Evolutionary conservation across 306 rosid species (phyloP), one percentile per base, ranked within the genome.

Genomic region (Vigna unguiculata): DNA sequence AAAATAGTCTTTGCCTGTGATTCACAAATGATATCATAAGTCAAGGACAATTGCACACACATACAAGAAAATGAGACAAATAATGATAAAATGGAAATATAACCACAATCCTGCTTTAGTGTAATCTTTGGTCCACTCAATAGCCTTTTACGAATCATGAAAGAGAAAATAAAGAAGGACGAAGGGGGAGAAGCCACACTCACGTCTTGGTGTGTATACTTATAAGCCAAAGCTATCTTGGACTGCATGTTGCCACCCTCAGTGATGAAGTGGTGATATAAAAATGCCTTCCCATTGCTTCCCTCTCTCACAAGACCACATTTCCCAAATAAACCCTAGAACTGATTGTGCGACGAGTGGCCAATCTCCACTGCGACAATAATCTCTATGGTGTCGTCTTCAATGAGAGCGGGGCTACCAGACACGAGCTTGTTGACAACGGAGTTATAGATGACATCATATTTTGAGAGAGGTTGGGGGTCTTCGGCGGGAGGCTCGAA

Each of bases 151-250:
- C 2, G 0, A 28, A 28, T 21, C 2, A 57, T 16, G 22, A 54
- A 54, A 4, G 32, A 9, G 40, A 1, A 34, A 34, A 34, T 4
- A 34, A n/a, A n/a, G n/a, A 34, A 36, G 40, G 3, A 11, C 1
- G n/a, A 49, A n/a, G 17, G 1, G 6, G 4, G 17, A 3, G 19
- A 57, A 61, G 10, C 0, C n/a, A 46, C 5, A 53, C 75, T 70
- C 52, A 95, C 98, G 68, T 95, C 97, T 89, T 95, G 99, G 80
- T 94, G 93, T 9, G 75, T 80, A 85, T 95, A 92, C 20, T 83
- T 86, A 45, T 95, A 95, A 51, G 99, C 99, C 76, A 95, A 86
- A 52, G 97, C 93, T 97, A 95, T 92, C 83, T 89, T 95, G 25
- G 99, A 95, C 69, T 95, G 96, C 96, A 87, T 90, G 66, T 92